Percentiles rank a stretch among this genome's conserved stretches.
These are phyloP conservation scores for Hypoxylon cercidicola DNA, from an alignment of 495 filamentous ascomycete species.

Conservation along the genomic window DNA sequence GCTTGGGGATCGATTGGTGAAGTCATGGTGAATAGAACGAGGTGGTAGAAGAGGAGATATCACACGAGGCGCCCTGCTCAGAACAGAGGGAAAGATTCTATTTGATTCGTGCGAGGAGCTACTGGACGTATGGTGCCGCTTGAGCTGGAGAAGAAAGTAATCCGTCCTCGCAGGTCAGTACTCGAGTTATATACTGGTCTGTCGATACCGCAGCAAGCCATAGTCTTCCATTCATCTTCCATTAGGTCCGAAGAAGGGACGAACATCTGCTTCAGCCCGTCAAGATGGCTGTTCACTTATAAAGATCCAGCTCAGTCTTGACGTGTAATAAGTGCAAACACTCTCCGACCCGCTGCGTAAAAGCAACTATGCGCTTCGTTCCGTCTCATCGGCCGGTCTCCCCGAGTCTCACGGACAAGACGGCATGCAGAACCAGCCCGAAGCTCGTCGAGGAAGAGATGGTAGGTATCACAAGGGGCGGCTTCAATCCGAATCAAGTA, in stretches of 20 bases:
- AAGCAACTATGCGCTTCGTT: constrained; percentile 23
- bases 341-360: background rate
- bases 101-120: no score
- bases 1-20: constrained; percentile 56
- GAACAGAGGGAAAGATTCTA: background rate
- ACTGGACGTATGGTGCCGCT: no score
- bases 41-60: background rate
- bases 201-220: background rate
- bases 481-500: constrained; percentile 1
- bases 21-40: constrained; percentile 48
- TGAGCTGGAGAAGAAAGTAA: no score
- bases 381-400: constrained; percentile 15
- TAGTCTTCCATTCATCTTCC: background rate
- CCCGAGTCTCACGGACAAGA: background rate
- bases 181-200: background rate
- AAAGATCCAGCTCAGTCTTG: background rate
- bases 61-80: background rate
- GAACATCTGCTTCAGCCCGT: constrained; percentile 23
- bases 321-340: constrained; percentile 15
- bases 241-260: constrained; percentile 9
- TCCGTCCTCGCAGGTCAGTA: no score
- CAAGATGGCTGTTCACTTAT: background rate
- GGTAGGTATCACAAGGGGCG: background rate
- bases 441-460: background rate
- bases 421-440: background rate